A percentile compares a stretch with the other conserved stretches of the same genome.
phyloP scores from a whole-genome alignment of 192 early-diverging fungal genomes.

The Backusella sp. region DNA sequence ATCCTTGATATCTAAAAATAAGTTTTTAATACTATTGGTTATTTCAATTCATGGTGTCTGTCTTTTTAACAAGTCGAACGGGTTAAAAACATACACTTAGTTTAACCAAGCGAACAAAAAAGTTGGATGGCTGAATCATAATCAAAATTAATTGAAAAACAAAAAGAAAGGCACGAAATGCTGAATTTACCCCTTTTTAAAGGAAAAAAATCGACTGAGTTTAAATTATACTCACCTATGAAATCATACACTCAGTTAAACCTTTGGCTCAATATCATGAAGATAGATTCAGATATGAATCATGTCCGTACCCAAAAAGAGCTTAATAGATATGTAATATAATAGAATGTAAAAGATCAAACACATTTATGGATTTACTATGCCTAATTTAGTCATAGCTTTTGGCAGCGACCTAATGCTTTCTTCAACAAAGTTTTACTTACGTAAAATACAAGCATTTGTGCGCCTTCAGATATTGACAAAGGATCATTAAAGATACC shows the following conservation, averaged over 20 bases:
- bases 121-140: neutral
- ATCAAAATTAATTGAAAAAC: neutral
- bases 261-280: neutral
- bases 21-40: neutral
- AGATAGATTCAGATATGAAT: neutral
- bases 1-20: neutral
- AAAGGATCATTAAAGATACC: neutral
- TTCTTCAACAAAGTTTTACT: no score
- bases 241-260: neutral
- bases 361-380: neutral
- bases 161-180: neutral
- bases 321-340: neutral
- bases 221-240: neutral
- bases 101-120: slow-evolving; percentile 8
- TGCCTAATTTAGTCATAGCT: neutral
- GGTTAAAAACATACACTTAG: neutral
- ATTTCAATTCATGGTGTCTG: neutral
- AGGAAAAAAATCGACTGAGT: neutral
- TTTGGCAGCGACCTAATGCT: neutral
- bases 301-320: neutral
- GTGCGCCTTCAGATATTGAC: neutral
- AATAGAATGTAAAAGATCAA: neutral
- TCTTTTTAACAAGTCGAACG: neutral
- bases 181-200: neutral
- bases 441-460: neutral